Evolutionary conservation across 2,329 filamentous ascomycete genomes (phyloP).

Genomic region (Lachnellula suecica): DNA sequence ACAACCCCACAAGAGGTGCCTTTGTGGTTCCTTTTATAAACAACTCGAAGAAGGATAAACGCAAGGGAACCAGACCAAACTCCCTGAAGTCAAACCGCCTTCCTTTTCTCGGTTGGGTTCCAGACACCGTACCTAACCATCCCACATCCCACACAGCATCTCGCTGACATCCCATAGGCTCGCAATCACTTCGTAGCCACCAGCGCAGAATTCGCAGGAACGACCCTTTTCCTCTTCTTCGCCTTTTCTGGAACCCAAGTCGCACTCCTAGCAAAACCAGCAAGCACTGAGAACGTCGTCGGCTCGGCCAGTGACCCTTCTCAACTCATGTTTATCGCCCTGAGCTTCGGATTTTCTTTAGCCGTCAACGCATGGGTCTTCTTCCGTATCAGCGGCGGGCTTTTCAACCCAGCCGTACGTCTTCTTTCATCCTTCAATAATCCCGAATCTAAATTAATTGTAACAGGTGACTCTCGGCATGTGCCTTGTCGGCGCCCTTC

Average conservation of each 20-base stretch:
- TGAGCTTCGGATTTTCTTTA: constrained; percentile 33
- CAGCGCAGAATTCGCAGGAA: constrained; percentile 51
- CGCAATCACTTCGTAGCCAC: constrained; percentile 46
- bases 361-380: constrained; percentile 54
- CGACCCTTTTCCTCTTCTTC: constrained; percentile 38
- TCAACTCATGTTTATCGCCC: constrained; percentile 28
- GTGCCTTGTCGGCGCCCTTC: constrained; percentile 37
- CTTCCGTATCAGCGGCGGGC: constrained; percentile 49
- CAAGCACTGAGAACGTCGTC: constrained; percentile 18
- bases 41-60: too few species aligned
- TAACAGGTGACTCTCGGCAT: constrained; percentile 37
- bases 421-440: too few species aligned
- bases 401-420: constrained; percentile 48
- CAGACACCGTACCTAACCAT: too few species aligned
- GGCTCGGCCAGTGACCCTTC: constrained; percentile 7
- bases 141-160: too few species aligned
- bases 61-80: too few species aligned
- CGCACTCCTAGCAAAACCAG: constrained; percentile 30
- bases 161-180: too few species aligned
- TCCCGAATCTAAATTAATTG: too few species aligned
- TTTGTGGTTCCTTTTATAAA: too few species aligned
- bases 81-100: too few species aligned
- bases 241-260: constrained; percentile 29
- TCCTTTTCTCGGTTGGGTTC: too few species aligned
- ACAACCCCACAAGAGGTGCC: too few species aligned